phyloP scores from a whole-genome alignment of 2,329 filamentous ascomycete genomes.

The Simplicillium aogashimaense region DNA sequence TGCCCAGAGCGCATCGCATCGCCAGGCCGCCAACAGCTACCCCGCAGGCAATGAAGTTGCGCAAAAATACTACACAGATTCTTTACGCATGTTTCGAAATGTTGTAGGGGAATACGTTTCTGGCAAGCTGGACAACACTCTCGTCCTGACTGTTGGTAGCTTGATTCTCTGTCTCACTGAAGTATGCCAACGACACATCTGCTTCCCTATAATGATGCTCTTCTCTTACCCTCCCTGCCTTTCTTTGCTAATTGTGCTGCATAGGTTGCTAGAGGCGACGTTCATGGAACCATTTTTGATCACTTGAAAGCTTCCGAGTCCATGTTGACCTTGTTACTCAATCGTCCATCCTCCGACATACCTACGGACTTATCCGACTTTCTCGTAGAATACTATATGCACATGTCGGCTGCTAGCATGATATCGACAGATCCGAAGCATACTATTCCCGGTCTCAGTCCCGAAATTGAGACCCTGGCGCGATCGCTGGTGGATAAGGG shows the following conservation, averaged over 20 bases:
- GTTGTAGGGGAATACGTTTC: conserved; percentile 22
- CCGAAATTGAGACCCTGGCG: conserved; percentile 19
- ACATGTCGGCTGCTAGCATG: conserved; percentile 35
- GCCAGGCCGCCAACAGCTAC: conserved; percentile 19
- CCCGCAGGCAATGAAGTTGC: conserved; percentile 19
- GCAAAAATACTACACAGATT: conserved; percentile 23
- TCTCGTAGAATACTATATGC: conserved; percentile 37
- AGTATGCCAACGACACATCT: too few relatives aligned
- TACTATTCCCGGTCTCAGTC: conserved; percentile 18
- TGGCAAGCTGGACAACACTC: conserved; percentile 20
- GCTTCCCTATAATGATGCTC: too few relatives aligned
- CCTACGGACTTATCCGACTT: conserved; percentile 30
- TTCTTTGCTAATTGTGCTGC: too few relatives aligned
- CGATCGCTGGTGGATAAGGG: conserved; percentile 16
- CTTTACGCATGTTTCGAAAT: conserved; percentile 23
- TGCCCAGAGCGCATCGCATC: conserved; percentile 30
- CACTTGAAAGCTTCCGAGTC: conserved; percentile 33
- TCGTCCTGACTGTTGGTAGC: conserved; percentile 32
- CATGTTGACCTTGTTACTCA: conserved; percentile 25
- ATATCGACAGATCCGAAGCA: conserved; percentile 28
- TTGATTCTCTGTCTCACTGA: conserved; percentile 36
- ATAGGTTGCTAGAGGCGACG: conserved; percentile 26
- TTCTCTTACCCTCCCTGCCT: too few relatives aligned
- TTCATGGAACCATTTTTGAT: conserved; percentile 33
- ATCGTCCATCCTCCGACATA: conserved; percentile 18